Base-by-base conservation (phyloP, 2,329 filamentous ascomycete genomes). In the Ophiosphaerella herpotricha region DNA sequence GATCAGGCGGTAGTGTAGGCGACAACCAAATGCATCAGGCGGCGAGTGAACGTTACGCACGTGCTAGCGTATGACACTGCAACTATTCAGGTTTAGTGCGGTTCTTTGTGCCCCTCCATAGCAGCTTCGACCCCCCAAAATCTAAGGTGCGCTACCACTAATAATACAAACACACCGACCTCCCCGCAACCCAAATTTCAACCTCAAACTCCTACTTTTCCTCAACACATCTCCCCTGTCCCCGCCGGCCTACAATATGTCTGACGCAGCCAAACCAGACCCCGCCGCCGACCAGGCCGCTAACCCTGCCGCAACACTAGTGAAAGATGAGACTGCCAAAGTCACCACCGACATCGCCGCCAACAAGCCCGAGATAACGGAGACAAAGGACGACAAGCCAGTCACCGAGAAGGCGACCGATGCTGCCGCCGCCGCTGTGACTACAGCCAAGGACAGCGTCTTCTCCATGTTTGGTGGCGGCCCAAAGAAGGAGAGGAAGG, bases 391-490 rank as follows among this genome's bases (percentile, higher is more conserved):
- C 64, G 77, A 80, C 66, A 83, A 83, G 80, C 77, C 70, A n/a
- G 56, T 68, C 41, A 68, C 71, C 21, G 70, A 74, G 63, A 70
- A 67, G 48, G 67, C 70, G 41, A 69, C 75, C 46, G 71, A 73
- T 54, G 74, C 68, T 43, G 69, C 70, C 14, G 52, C 68, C 5
- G 61, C 61, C 37, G 67, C 71, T 21, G 61, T 71, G 2, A 54
- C 72, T 14, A 71, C 76, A 33, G 77, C 77, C 16, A 79, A 79
- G 70, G 77, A 79, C 65, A 80, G 79, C 59, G 90, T 97, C 60
- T 97, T 97, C 82, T 93, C 90, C 76, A 97, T 99, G 94, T 99
- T 99, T 73, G 94, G 94, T 66, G 94, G 94, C 58, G 94, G 94
- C 56, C 90, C 90, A 54, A 96, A 96, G 85, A 97, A 96, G 80